Evolutionary conservation across 805 yeast genomes (phyloP).

Genomic region (Saccharomycopsis sp.): DNA sequence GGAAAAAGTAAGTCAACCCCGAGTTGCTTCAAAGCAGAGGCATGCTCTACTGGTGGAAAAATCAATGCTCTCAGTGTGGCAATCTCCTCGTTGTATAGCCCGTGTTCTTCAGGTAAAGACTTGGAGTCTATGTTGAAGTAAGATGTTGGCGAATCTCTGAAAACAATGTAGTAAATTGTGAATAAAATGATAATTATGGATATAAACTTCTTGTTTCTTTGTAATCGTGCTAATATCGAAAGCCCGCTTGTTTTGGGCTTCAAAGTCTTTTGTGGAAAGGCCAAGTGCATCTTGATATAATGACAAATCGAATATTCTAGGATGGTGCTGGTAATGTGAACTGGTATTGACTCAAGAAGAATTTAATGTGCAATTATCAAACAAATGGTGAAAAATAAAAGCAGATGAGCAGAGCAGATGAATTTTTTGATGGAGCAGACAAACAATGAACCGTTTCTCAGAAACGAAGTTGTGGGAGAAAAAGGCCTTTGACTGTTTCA

Average conservation of each 20-base stretch:
- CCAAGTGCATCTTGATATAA: slow-evolving; percentile 17
- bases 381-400: no score
- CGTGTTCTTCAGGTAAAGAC: slow-evolving; percentile 31
- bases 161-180: slow-evolving; percentile 14
- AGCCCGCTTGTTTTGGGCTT: slow-evolving; percentile 17
- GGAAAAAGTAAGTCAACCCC: slow-evolving; percentile 42
- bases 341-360: no score
- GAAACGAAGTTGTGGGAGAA: no score
- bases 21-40: slow-evolving; percentile 49
- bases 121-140: slow-evolving; percentile 12
- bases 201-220: slow-evolving; percentile 12
- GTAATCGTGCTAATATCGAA: slow-evolving; percentile 9
- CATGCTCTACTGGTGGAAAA: slow-evolving; percentile 70
- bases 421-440: no score
- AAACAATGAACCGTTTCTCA: no score
- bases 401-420: no score
- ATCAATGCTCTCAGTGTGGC: slow-evolving; percentile 45
- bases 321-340: no score
- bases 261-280: slow-evolving; percentile 20
- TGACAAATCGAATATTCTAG: no score
- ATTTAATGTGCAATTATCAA: no score
- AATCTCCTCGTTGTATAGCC: slow-evolving; percentile 37
- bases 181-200: slow-evolving; percentile 10
- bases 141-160: slow-evolving; percentile 10
- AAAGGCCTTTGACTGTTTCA: no score